A percentile compares a stretch with the other conserved stretches of the same genome.
These are phyloP conservation scores for Micractinium sp. DNA, from an alignment of 139 green algal species.

Conservation along the genomic window DNA sequence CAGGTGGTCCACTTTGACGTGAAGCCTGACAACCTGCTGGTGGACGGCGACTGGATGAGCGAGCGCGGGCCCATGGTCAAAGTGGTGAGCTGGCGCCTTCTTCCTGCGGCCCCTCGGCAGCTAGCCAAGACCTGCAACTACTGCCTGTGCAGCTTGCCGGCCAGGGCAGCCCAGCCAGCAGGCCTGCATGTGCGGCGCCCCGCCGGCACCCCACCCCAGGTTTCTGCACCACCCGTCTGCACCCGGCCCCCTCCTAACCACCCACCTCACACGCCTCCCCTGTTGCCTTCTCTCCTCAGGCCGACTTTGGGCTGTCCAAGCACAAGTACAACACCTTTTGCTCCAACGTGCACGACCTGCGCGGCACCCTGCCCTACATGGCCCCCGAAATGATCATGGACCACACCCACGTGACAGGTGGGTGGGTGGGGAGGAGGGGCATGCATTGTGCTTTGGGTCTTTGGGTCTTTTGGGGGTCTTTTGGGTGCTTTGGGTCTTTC, in stretches of 20 bases:
- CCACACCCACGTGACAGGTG: slow-evolving; percentile 54
- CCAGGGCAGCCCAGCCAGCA: too few species aligned
- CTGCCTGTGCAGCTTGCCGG: too few species aligned
- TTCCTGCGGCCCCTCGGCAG: neutral
- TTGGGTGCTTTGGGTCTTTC: neutral
- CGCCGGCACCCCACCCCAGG: too few species aligned
- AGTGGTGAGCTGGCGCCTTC: slow-evolving; percentile 12
- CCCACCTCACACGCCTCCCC: neutral
- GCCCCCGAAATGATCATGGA: slow-evolving; percentile 68
- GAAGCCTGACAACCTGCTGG: slow-evolving; percentile 94
- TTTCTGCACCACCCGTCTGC: too few species aligned
- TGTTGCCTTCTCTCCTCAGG: slow-evolving; percentile 31
- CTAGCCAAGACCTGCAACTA: too few species aligned
- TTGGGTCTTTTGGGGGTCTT: neutral
- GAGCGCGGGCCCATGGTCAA: slow-evolving; percentile 33
- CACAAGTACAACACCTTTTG: slow-evolving; percentile 78
- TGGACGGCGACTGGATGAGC: slow-evolving; percentile 68
- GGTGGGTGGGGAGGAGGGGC: neutral
- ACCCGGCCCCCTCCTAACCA: too few species aligned
- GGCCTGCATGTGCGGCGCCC: too few species aligned
- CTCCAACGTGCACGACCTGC: slow-evolving; percentile 59
- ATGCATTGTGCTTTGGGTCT: neutral
- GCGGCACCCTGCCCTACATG: slow-evolving; percentile 68
- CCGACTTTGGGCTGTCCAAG: slow-evolving; percentile 89
- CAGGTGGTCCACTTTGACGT: slow-evolving; percentile 92